Evolutionary conservation across 768 basidiomycete genomes (phyloP).

Genomic region (Boletus rufocinnamomeus): DNA sequence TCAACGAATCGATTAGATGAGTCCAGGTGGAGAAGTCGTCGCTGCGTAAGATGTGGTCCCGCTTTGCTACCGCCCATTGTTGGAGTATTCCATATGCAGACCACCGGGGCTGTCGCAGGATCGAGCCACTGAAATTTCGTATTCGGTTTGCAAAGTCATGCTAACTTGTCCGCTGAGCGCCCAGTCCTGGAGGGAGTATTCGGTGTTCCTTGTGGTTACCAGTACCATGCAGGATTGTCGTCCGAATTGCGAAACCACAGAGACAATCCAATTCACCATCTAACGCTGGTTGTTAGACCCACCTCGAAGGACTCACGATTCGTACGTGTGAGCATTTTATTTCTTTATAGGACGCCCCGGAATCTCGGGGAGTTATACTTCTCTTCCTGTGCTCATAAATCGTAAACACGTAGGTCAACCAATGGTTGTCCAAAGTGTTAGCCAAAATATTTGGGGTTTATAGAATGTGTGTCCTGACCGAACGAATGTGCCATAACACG

Average conservation of each 20-base stretch:
- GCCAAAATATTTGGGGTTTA: background rate
- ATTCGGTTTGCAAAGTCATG: too few species aligned
- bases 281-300: background rate
- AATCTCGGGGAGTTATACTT: too few species aligned
- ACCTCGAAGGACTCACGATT: background rate
- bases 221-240: too few species aligned
- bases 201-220: too few species aligned
- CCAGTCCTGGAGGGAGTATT: too few species aligned
- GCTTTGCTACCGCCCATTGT: background rate
- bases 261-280: background rate
- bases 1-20: background rate
- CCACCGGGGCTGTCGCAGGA: too few species aligned
- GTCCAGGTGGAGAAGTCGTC: background rate
- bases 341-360: too few species aligned
- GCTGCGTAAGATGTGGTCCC: conserved; percentile 3
- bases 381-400: too few species aligned
- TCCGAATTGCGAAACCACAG: background rate
- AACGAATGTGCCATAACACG: background rate
- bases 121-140: background rate
- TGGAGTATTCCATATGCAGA: background rate
- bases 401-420: background rate
- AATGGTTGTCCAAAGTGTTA: background rate
- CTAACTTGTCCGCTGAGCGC: background rate
- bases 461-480: background rate
- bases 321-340: background rate